Percentiles rank a stretch among this genome's conserved stretches.
phyloP scores from a whole-genome alignment of 441 rosid genomes.

The Euphorbia schlechtendalii region DNA sequence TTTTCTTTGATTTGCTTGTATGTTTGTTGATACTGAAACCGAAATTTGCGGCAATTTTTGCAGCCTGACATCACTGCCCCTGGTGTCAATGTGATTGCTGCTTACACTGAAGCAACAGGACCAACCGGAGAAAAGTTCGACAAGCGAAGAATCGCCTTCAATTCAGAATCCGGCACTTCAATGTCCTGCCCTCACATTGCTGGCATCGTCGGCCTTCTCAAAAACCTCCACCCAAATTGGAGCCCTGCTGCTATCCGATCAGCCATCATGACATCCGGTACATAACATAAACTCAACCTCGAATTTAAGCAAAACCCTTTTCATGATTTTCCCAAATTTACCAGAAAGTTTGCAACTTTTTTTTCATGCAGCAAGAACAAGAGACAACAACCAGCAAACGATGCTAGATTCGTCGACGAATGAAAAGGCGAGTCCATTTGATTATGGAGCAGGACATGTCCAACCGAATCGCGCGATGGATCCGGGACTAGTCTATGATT shows the following conservation, averaged over 20 bases:
- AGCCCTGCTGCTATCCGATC: conserved; percentile 60
- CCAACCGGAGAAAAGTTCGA: conserved; percentile 29
- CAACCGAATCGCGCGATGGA: conserved; percentile 54
- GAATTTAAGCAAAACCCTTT: background rate
- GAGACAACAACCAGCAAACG: conserved; percentile 37
- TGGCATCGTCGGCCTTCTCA: conserved; percentile 53
- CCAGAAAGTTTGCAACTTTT: background rate
- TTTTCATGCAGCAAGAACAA: conserved; percentile 20
- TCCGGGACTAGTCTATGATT: conserved; percentile 56
- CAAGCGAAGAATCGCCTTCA: conserved; percentile 31
- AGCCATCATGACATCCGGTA: conserved; percentile 61
- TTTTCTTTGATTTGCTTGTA: background rate
- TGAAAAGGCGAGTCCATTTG: conserved; percentile 43
- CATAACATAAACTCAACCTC: background rate
- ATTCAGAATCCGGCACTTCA: conserved; percentile 44
- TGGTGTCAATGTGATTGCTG: conserved; percentile 50
- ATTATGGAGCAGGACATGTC: conserved; percentile 55
- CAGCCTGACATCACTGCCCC: conserved; percentile 75
- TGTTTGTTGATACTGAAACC: background rate
- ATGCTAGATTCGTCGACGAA: conserved; percentile 28
- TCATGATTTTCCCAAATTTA: background rate
- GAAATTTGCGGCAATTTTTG: background rate
- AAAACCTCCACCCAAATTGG: conserved; percentile 46
- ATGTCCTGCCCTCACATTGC: conserved; percentile 72
- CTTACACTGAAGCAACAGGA: conserved; percentile 25